These are phyloP conservation scores for Plasmopara viticola DNA, from an alignment of 352 stramenopile genomes.

Conservation along the genomic window DNA sequence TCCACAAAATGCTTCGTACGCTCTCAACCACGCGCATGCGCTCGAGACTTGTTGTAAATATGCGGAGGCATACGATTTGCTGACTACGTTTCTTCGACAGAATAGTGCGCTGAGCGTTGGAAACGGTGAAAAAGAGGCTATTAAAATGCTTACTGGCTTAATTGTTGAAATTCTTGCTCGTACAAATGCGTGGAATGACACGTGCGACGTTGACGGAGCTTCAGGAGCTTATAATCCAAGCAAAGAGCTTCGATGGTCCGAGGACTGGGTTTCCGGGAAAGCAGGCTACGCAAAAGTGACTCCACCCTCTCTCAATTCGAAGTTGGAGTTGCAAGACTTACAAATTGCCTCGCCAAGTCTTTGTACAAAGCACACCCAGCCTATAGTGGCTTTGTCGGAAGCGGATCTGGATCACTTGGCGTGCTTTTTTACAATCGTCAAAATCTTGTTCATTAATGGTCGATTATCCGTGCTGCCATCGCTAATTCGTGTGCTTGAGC, in stretches of 20 bases:
- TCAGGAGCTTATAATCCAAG: background rate
- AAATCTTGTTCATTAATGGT: conserved; percentile 78
- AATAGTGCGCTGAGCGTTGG: conserved; percentile 36
- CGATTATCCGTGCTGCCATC: conserved; percentile 37
- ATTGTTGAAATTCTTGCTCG: conserved; percentile 30
- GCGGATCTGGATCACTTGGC: conserved; percentile 74
- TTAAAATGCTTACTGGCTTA: conserved; percentile 19
- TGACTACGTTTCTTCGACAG: conserved; percentile 33
- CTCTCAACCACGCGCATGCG: conserved; percentile 57
- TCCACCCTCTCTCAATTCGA: background rate
- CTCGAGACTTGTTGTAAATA: conserved; percentile 44
- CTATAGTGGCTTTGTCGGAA: conserved; percentile 10
- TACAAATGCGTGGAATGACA: conserved; percentile 13
- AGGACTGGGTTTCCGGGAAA: conserved; percentile 24
- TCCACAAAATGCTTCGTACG: conserved; percentile 47
- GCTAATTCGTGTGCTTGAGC: conserved; percentile 61
- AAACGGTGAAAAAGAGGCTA: conserved; percentile 2
- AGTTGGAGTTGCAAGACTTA: background rate
- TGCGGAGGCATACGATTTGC: conserved; percentile 30
- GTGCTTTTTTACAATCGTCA: conserved; percentile 75
- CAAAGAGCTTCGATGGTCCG: conserved; percentile 7
- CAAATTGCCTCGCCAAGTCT: background rate
- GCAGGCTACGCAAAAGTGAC: conserved; percentile 23
- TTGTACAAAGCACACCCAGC: background rate
- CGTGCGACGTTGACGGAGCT: background rate